Base-by-base conservation (phyloP, 805 yeast genomes). In the Diddensiella transvaalensis region DNA sequence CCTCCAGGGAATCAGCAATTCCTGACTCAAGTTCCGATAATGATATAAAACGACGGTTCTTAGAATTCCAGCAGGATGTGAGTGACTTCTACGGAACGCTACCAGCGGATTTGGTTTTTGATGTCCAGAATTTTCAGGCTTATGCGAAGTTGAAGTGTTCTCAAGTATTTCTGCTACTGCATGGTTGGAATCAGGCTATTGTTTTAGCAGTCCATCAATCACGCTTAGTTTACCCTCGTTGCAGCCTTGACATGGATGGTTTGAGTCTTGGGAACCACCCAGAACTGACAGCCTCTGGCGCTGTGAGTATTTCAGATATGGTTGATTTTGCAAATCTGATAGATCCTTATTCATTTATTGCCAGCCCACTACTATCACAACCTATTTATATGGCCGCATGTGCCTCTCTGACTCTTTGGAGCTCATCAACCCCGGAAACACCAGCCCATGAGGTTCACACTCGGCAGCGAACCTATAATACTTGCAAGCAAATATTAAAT, bases 121-220 rank as follows among this genome's bases (percentile, higher is more conserved):
- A 56, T 37, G 63, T 59, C 3, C 54, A 49, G 33, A 57, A 60
- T 23, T 60, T 60, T 45, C 61, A 60, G 33, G 49, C 52, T 30
- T 57, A 54, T 39, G 57, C 60, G 3, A 48, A 48, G 8, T 47
- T 60, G n/a, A 19, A 45, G 3, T 53, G 56, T 22, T 49, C 59
- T 5, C 63, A 57, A 38, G 59, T 55, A 17, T 58, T 60, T 26
- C 45, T 60, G n/a, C 51, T 56, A 4, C 35, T 60, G 35, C 63
- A 60, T 29, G 47, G 51, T 2, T 60, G 63, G 63, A 56, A 53
- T 40, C 63, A 60, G 35, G 63, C 63, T 4, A 38, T 59, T 11
- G 60, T 60, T 17, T 47, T 60, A n/a, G 62, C 63, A 1, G 60
- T 59, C 10, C 58, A 59, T 37, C 58, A 60, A 21, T 63, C 63